Base-by-base conservation (phyloP, 495 filamentous ascomycete genomes). In the Pseudomonodictys pantanalensis region DNA sequence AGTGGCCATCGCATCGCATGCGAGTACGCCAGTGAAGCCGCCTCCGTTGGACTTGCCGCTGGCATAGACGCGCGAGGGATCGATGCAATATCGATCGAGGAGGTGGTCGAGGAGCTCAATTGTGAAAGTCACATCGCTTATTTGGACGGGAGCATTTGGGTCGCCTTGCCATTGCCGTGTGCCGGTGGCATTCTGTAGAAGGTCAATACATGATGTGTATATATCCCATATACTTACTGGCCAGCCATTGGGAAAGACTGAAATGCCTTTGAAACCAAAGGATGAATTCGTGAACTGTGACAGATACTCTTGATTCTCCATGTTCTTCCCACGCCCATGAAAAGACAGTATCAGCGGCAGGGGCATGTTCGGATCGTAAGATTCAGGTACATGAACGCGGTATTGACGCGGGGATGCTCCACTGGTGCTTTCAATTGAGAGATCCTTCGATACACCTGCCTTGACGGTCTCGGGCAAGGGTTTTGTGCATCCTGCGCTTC, bases 21-120 rank as follows among this genome's bases (percentile, higher is more conserved):
- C 81, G 1, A 86, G 75, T 0, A 78, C 69, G 26, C 72, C 72
- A 5, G 77, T 74, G 54, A 86, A 81, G 1, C 81, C 81, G 4
- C 81, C 83, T 20, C 83, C 83, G 60, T 84, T 82, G 0, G 80
- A 83, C 59, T 83, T 82, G 2, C 83, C 83, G 6, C 76, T 75
- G 1, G 82, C 80, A 55, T 81, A 86, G 29, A 85, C 68, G 25
- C 80, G 77, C 33, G 60, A 61, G 3, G 68, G 52, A 57, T 86
- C 81, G 51, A 85, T 73, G 67, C 81, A 83, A 43, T 78, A 70
- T 17, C 60, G 56, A 18, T 68, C 58, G 59, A 73, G 62, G 26
- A 79, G 55, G 20, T 75, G 62, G n/a, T 72, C 71, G 25, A 86
- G 70, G 22, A 82, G 75, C 23, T 81, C 77, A 15, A 45, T 24